Evolutionary conservation across 2,329 filamentous ascomycete species (phyloP), one percentile per base, ranked within the genome.

Genomic region (Scopulariopsis brevicaulis): DNA sequence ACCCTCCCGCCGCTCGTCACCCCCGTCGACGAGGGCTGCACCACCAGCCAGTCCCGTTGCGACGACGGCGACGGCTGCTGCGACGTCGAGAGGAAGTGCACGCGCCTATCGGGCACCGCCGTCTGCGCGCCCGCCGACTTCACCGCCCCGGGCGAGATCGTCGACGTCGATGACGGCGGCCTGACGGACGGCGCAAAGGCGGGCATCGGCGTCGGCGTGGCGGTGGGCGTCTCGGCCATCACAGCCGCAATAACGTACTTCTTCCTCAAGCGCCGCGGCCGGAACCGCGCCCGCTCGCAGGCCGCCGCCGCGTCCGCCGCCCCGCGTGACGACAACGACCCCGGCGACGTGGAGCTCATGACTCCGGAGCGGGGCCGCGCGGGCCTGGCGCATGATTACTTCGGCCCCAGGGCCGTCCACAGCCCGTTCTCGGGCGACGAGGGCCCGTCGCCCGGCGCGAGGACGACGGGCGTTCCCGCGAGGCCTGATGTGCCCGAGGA

Each of bases 131-230:
- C 68, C 4, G 65, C 67, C 5, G 65, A 67, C 52, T 65, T 69
- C 3, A 69, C 70, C 2, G 66, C 66, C 2, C 66, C 70, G n/a
- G 68, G 65, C 14, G 62, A 68, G 3, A 62, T 64, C 25, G 64
- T 70, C 14, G 56, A 62, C 20, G 60, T 53, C 3, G 37, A 55
- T 28, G 56, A 51, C 28, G 59, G 58, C 2, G 66, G 66, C 2
- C 65, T 82, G 6, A 77, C 77, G 1, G 66, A 72, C 1, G 79
- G 77, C 1, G 80, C 79, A 2, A 81, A 78, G 63, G 80, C 77
- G 0, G 82, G 82, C 2, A 77, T 85, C n/a, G 80, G 76, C 6
- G 71, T 78, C 0, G 82, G 79, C 20, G 74, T 78, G 3, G 73
- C 77, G 1, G 65, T 79, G 0, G 77, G 70, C 32, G 68, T 80